Base-by-base conservation (phyloP, 306 rosid genomes). In the Rubus parviflorus region DNA sequence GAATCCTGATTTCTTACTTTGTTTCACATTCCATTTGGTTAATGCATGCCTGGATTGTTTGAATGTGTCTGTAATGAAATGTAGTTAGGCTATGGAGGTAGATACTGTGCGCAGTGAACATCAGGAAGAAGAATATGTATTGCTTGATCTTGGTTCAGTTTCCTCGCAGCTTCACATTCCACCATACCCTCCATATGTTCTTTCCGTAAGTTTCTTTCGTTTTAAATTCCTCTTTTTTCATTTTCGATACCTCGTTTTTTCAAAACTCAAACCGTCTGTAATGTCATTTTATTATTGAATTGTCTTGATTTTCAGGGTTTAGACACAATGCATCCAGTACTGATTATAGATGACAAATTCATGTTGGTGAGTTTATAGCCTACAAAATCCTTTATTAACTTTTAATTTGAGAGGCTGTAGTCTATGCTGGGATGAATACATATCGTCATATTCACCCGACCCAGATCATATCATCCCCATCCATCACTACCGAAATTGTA, bases 401-500 rank as follows among this genome's bases (percentile, higher is more conserved):
- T 4, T 20, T 57, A 57, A 11, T 22, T 58, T 58, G 38, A 23
- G 64, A 23, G 30, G 37, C 63, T 20, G 8, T 58, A 8, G 64
- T 57, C 11, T 57, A 20, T 57, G 63, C 63, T 22, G 35, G 37
- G 64, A 58, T 58, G 64, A 58, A 58, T 58, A 58, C 37, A 22
- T 58, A 20, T 23, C 25, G 5, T 13, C 49, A 52, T 15, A 7
- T 74, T 54, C 74, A 71, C 14, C 62, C 53, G 3, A 17, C 19
- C 25, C 75, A 25, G 11, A 56, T 73, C 72, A 22, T 67, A 14
- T 72, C 16, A 45, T 77, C 35, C 62, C 79, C 45, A 10, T 20
- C 62, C 66, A 46, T 23, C 41, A 6, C 68, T 58, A 3, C 81
- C 47, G 69, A 84, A 12, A 71, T 85, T 58, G 75, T 78, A 7